These are phyloP conservation scores for Penicillium sp. DNA, from an alignment of 2,329 filamentous ascomycete genomes.

Conservation along the genomic window DNA sequence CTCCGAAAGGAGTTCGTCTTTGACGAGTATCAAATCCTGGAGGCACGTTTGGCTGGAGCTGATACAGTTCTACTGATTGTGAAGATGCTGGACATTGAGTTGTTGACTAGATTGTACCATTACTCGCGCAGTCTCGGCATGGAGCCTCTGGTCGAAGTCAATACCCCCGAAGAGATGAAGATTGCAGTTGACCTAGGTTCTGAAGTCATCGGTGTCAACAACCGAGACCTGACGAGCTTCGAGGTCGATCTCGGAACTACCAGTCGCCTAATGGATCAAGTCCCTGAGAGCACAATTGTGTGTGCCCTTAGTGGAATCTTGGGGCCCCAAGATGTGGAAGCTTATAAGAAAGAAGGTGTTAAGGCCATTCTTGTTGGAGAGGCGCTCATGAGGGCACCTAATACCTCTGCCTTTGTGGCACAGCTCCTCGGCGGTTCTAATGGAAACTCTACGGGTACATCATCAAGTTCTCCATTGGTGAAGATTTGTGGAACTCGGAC, in stretches of 20 bases:
- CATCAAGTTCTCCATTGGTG: constrained; percentile 59
- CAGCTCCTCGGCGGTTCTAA: constrained; percentile 67
- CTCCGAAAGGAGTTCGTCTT: constrained; percentile 97
- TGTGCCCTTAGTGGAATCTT: constrained; percentile 95
- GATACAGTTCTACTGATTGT: constrained; percentile 95
- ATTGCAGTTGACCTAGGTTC: constrained; percentile 81
- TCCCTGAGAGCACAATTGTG: constrained; percentile 80
- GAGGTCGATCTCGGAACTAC: constrained; percentile 95
- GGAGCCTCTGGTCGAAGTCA: constrained; percentile 96
- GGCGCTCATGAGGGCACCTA: constrained; percentile 85
- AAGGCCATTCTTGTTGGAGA: constrained; percentile 93
- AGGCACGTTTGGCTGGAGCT: constrained; percentile 86
- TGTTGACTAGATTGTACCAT: constrained; percentile 74
- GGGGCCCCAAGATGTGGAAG: constrained; percentile 79
- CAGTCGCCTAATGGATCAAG: constrained; percentile 79
- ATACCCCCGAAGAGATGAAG: constrained; percentile 89
- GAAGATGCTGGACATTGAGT: constrained; percentile 83
- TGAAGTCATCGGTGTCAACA: constrained; percentile 95
- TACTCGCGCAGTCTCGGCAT: constrained; percentile 90
- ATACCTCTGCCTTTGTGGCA: constrained; percentile 79
- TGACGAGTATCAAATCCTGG: constrained; percentile 96
- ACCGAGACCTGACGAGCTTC: constrained; percentile 92
- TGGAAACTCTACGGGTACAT: constrained; percentile 19
- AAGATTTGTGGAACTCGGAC: constrained; percentile 95
- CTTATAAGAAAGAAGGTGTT: constrained; percentile 84